Base-by-base conservation (phyloP, 495 filamentous ascomycete genomes). In the Talaromyces ruber region DNA sequence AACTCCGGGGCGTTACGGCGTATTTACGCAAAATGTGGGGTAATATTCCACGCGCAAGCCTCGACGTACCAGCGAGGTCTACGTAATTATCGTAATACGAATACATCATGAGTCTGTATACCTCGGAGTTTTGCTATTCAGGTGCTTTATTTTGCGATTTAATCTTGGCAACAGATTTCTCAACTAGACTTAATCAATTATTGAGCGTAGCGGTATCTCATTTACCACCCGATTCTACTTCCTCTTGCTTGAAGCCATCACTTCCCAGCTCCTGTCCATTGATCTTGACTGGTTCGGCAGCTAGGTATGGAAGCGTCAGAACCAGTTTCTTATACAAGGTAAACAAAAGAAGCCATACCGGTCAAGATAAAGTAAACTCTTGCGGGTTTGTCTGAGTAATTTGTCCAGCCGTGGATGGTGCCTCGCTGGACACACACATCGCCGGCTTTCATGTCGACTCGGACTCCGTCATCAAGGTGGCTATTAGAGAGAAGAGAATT, bases 401-500 rank as follows among this genome's bases (percentile, higher is more conserved):
- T 88, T 21, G 74, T 76, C 85, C 85, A 88, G 26, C 78, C 78
- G 66, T 91, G 88, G 71, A 84, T 85, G 3, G 86, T 89, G 0
- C 76, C 86, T 58, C 88, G 67, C 72, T 90, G 86, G 25, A 89
- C 79, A 11, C 78, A 78, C 8, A 87, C 73, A 66, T 91, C 86
- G 1, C 88, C 88, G 16, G 51, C 8, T 54, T 54, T 54, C 51
- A 54, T 54, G 2, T 54, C 51, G 51, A 54, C 28, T 54, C 51
- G 51, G 24, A 54, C 51, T 4, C 51, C 51, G 16, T 54, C 51
- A 28, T 54, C 51, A 26, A 54, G 51, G 28, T 54, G 51, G 4
- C 51, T 54, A n/a, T 12, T 14, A 7, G 11, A 14, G 18, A 24
- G 7, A 22, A 52, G 18, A 52, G 0, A 22, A 24, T 52, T 24